Evolutionary conservation across 2,329 filamentous ascomycete species (phyloP), one percentile per base, ranked within the genome.

Genomic region (Fusarium praegraminearum): DNA sequence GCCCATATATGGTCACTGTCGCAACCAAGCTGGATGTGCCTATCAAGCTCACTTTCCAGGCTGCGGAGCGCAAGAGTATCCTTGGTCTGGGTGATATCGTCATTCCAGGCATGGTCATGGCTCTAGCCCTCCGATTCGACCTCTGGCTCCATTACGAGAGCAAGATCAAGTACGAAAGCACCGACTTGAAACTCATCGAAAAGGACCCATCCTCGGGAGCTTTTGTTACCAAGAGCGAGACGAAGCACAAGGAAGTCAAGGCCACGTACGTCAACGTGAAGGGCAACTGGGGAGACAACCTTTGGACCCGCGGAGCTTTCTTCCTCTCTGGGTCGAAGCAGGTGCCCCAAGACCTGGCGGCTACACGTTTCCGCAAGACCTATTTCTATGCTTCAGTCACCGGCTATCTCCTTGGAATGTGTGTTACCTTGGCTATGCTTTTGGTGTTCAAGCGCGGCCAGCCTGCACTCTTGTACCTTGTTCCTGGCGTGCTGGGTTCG

Each of bases 1-100:
- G 89, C 0, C 93, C 93, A 0, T 90, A 93, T 77, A 96, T 96
- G 93, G 85, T 94, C 9, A 93, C 91, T 0, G 93, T 99, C 11
- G 96, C 95, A 15, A 97, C 91, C 10, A 91, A 91, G 41, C 84
- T 99, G 28, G 95, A 99, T 71, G 92, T 95, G 1, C 96, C 95
- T 0, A 96, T 98, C 78, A 98, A 98, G 78, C 87, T 99, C 10
- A 86, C 96, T 7, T 97, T 97, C 67, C 79, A 84, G 24, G 81
- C 84, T 3, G 90, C 92, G 3, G 86, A 87, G n/a, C 89, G 90
- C 26, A 81, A 83, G 30, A 88, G 93, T 55, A 97, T 98, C 87
- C 89, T 99, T 10, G 95, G 95, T 0, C 85, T 98, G 0, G 95
- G 95, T n/a, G 95, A 99, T 76, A 92, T 99, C 61, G 92, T 97